These are phyloP conservation scores for Emmonsiellopsis sp. DNA, from an alignment of 2,329 filamentous ascomycete genomes.

Conservation along the genomic window DNA sequence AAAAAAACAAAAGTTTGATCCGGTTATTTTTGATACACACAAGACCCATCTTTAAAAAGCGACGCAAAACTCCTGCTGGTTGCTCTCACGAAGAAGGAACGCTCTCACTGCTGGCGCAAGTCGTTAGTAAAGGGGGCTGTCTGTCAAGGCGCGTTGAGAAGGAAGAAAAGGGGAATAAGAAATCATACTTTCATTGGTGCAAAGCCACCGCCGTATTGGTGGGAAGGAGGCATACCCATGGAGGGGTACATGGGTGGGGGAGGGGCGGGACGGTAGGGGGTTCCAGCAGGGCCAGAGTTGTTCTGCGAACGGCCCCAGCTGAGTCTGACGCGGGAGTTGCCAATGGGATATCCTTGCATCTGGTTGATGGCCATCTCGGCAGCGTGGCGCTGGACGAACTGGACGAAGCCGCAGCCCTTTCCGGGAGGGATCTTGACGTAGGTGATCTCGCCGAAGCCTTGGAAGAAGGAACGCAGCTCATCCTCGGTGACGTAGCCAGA, in stretches of 20 bases:
- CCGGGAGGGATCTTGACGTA: slow-evolving; percentile 99
- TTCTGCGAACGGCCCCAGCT: slow-evolving; percentile 98
- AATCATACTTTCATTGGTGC: slow-evolving; percentile 54
- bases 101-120: slow-evolving; percentile 23
- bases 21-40: slow-evolving; percentile 21
- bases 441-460: slow-evolving; percentile 97
- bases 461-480: slow-evolving; percentile 99
- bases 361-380: slow-evolving; percentile 99
- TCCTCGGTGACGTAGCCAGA: slow-evolving; percentile 98
- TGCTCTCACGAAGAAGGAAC: slow-evolving; percentile 30
- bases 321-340: slow-evolving; percentile 92
- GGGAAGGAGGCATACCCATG: slow-evolving; percentile 57
- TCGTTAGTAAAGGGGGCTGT: slow-evolving; percentile 11
- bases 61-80: slow-evolving; percentile 35
- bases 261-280: slow-evolving; percentile 90
- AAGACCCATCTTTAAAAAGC: slow-evolving; percentile 30
- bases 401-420: slow-evolving; percentile 98
- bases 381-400: slow-evolving; percentile 97
- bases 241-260: slow-evolving; percentile 63
- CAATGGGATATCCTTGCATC: slow-evolving; percentile 99
- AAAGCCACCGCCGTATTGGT: slow-evolving; percentile 54
- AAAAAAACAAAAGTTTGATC: neutral
- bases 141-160: neutral
- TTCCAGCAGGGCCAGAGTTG: slow-evolving; percentile 93
- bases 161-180: neutral